Evolutionary conservation across 2,329 filamentous ascomycete genomes (phyloP), one percentile per base, ranked within the genome.

Genomic region (Xylaria hypoxylon): DNA sequence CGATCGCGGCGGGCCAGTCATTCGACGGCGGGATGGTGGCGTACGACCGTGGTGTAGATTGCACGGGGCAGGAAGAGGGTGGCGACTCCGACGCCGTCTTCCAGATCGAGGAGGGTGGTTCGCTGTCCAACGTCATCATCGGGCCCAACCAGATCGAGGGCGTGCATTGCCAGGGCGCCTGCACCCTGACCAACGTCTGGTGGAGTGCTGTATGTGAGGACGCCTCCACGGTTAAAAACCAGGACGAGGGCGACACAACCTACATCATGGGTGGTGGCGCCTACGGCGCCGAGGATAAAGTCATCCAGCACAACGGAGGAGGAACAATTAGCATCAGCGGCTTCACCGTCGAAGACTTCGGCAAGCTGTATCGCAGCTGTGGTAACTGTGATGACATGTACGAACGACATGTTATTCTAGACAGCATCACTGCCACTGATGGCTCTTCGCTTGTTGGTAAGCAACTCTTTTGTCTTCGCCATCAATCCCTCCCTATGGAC

Each of bases 341-440:
- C 69, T 85, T 81, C 72, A 80, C 78, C 47, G 79, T 79, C 58
- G 74, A 78, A 55, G 77, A 79, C 68, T 81, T 80, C 48, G 84
- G 83, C 56, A 86, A 85, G 70, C 75, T 86, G 15, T 82, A 82
- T 64, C 81, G 84, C 60, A 81, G 78, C 65, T 86, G 83, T 72
- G 84, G 84, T 33, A 85, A 84, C 77, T 85, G 83, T 77, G 77
- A 75, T 11, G 76, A 66, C 44, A 78, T 33, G 48, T 51, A 51
- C 15, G 48, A 51, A 51, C 26, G 48, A 5, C 48, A 51, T 33
- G 48, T 51, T 4, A 51, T 51, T 11, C 15, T 51, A 19, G 48
- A 51, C 28, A 33, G 48, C 28, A 51, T 51, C 15, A 51, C 48
- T 10, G 48, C 48, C 48, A 19, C 17, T 11, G 17, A 17, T 33